Percentiles rank a stretch among this genome's conserved stretches.
Conservation (phyloP, 176 grass and related monocot species). For the Tuctoria greenei region DNA sequence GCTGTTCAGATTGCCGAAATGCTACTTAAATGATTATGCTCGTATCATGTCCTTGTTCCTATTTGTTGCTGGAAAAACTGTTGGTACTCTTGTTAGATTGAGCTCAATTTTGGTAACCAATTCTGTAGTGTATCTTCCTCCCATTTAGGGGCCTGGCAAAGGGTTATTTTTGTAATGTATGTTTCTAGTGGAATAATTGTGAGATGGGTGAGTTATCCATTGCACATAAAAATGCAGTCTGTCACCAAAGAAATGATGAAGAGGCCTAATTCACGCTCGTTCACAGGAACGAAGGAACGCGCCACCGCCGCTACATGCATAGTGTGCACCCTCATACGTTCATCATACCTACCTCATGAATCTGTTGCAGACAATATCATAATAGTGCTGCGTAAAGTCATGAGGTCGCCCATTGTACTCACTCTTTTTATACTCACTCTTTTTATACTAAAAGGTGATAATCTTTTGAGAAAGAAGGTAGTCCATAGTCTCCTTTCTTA, state of each 20-base stretch:
- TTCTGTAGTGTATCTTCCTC: conserved; percentile 27
- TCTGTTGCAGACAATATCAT: too few relatives aligned
- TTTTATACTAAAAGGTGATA: too few relatives aligned
- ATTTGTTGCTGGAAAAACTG: conserved; percentile 8
- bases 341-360: too few relatives aligned
- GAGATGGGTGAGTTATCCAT: background rate
- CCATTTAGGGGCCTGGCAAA: too few relatives aligned
- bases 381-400: too few relatives aligned
- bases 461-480: too few relatives aligned
- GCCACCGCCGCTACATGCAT: too few relatives aligned
- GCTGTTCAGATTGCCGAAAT: conserved; percentile 94
- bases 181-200: conserved; percentile 19
- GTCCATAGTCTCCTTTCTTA: too few relatives aligned
- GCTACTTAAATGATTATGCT: conserved; percentile 56
- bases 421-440: too few relatives aligned
- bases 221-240: conserved; percentile 7
- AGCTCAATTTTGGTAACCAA: conserved; percentile 32
- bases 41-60: conserved; percentile 2
- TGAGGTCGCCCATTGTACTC: too few relatives aligned
- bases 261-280: background rate
- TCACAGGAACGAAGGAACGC: too few relatives aligned
- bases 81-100: conserved; percentile 12
- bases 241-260: background rate
- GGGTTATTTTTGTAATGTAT: conserved; percentile 34
- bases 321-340: too few relatives aligned